These are phyloP conservation scores for Phialophora macrospora DNA, from an alignment of 2,329 filamentous ascomycete species.

Conservation along the genomic window DNA sequence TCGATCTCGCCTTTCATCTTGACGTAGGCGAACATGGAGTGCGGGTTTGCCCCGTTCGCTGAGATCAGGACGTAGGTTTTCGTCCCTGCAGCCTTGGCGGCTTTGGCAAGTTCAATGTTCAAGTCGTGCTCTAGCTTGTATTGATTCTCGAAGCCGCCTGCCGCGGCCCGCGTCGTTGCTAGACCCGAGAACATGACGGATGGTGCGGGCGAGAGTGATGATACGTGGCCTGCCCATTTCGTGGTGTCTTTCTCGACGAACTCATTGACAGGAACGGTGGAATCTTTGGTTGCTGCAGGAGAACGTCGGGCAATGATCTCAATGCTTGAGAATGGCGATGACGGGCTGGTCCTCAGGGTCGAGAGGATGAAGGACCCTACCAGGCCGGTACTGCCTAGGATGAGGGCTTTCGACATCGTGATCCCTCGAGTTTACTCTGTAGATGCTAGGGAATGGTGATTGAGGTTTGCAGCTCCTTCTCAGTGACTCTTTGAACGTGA, in stretches of 20 bases:
- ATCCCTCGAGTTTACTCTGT: neutral
- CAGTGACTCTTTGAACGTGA: neutral
- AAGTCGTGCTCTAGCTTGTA: constrained; percentile 88
- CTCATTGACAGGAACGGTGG: constrained; percentile 57
- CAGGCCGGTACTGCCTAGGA: constrained; percentile 56
- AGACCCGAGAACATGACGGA: constrained; percentile 75
- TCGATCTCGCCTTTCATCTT: constrained; percentile 90
- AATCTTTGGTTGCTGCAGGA: constrained; percentile 56
- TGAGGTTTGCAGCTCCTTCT: neutral
- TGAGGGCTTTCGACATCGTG: constrained; percentile 51
- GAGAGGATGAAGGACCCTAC: constrained; percentile 70
- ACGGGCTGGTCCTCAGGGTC: constrained; percentile 48
- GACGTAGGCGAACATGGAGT: constrained; percentile 59
- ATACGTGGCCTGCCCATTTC: constrained; percentile 69
- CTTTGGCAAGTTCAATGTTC: constrained; percentile 76
- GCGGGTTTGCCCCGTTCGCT: constrained; percentile 57
- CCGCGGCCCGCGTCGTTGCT: constrained; percentile 76
- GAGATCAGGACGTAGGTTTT: constrained; percentile 80
- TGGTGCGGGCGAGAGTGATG: constrained; percentile 61
- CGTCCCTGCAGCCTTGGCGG: constrained; percentile 73
- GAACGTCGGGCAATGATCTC: constrained; percentile 54
- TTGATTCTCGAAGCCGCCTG: constrained; percentile 78
- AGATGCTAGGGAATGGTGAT: neutral
- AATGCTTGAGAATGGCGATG: constrained; percentile 48
- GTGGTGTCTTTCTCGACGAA: constrained; percentile 69